A percentile compares a stretch with the other conserved stretches of the same genome.
These are phyloP conservation scores for Powellomyces hirtus DNA, from an alignment of 192 early-diverging fungal species.

Conservation along the genomic window DNA sequence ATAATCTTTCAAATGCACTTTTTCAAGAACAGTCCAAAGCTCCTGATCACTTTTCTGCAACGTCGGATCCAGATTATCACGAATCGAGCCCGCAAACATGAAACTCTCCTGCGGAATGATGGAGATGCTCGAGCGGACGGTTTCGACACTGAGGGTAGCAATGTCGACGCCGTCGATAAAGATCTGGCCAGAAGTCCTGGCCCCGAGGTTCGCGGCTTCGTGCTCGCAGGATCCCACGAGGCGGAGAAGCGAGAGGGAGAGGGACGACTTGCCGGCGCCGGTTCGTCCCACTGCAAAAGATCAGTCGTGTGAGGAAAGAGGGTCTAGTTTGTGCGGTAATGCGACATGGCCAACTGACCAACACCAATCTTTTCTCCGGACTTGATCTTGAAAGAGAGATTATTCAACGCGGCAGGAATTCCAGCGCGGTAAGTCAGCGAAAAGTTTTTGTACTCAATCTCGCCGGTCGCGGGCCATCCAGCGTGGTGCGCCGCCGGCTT, in stretches of 20 bases:
- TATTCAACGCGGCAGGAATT: constrained; percentile 38
- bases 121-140: constrained; percentile 59
- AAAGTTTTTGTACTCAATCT: constrained; percentile 35
- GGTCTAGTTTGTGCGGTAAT: neutral
- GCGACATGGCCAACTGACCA: neutral
- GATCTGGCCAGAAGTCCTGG: constrained; percentile 41
- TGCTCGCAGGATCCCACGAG: constrained; percentile 31
- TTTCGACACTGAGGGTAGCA: constrained; percentile 45
- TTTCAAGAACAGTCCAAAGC: constrained; percentile 54
- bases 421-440: constrained; percentile 43
- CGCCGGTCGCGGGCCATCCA: constrained; percentile 46
- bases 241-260: constrained; percentile 31
- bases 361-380: constrained; percentile 33
- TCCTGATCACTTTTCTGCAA: constrained; percentile 46
- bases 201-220: neutral
- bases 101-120: constrained; percentile 80
- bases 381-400: constrained; percentile 29
- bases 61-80: constrained; percentile 78
- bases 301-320: neutral
- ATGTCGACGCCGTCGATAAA: constrained; percentile 66
- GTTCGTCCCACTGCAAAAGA: constrained; percentile 61
- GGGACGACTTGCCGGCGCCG: constrained; percentile 31
- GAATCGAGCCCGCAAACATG: constrained; percentile 63
- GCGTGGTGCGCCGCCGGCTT: constrained; percentile 39
- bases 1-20: constrained; percentile 34